Evolutionary conservation across 169 alveolate species (phyloP).

Genomic region (Babesia divergens): DNA sequence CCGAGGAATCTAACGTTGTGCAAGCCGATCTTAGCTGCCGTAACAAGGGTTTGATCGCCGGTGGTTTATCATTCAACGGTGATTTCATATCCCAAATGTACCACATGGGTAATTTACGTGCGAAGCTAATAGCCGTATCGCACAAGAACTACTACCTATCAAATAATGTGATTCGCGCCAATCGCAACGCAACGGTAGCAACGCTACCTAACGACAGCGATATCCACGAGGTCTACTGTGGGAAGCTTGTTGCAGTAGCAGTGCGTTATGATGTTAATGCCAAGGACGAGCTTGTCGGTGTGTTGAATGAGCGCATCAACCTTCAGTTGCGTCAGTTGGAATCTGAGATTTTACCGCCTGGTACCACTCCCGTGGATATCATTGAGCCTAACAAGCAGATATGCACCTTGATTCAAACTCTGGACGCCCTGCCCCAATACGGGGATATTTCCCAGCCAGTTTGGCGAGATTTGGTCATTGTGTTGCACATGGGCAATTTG

Average conservation of each 20-base stretch:
- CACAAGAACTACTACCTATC: constrained; percentile 28
- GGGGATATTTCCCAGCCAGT: background rate
- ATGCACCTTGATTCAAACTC: constrained; percentile 4
- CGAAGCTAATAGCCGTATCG: constrained; percentile 6
- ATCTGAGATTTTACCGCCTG: constrained; percentile 20
- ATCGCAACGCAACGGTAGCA: constrained; percentile 30
- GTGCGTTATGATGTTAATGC: constrained; percentile 12
- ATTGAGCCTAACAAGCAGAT: constrained; percentile 37
- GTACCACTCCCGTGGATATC: constrained; percentile 18
- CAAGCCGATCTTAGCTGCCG: constrained; percentile 3
- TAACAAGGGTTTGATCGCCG: constrained; percentile 2
- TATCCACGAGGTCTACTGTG: constrained; percentile 3
- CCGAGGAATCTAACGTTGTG: background rate
- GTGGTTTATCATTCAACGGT: constrained; percentile 4
- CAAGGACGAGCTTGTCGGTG: constrained; percentile 1
- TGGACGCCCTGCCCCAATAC: background rate
- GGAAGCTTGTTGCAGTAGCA: constrained; percentile 33
- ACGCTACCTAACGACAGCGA: background rate
- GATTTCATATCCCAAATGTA: constrained; percentile 5
- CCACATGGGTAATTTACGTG: constrained; percentile 1
- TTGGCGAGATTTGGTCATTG: constrained; percentile 27
- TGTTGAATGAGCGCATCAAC: constrained; percentile 37
- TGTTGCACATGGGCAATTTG: constrained; percentile 45
- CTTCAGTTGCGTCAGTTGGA: constrained; percentile 40
- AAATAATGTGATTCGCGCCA: constrained; percentile 25